Conservation (phyloP, 352 stramenopile genomes). For the Pythium biforme region DNA sequence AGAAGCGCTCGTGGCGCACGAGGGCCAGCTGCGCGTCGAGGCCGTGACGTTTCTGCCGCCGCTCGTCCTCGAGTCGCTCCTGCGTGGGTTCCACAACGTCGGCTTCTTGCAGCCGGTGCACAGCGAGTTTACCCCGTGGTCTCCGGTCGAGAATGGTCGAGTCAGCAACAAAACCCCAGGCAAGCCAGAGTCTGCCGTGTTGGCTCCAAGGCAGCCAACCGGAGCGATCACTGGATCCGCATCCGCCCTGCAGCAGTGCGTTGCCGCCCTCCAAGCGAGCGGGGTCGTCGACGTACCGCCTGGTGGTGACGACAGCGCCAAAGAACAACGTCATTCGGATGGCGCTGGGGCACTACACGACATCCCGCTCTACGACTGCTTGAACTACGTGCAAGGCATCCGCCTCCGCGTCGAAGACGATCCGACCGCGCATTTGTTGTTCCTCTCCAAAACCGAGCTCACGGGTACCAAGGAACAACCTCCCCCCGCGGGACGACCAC, state of each 20-base stretch:
- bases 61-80: constrained; percentile 64
- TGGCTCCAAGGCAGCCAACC: background rate
- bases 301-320: too few species aligned
- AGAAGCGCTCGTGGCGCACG: constrained; percentile 53
- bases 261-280: background rate
- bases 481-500: background rate
- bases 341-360: background rate
- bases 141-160: too few species aligned
- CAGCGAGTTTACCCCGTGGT: constrained; percentile 18
- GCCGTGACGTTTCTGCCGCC: constrained; percentile 57
- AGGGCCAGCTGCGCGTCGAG: constrained; percentile 65
- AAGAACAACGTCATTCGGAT: background rate
- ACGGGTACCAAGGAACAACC: background rate
- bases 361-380: constrained; percentile 11
- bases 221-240: background rate
- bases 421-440: constrained; percentile 23
- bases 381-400: constrained; percentile 5
- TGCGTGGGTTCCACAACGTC: constrained; percentile 58
- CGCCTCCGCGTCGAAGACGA: constrained; percentile 24
- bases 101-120: constrained; percentile 62
- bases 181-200: background rate
- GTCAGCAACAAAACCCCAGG: too few species aligned
- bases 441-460: constrained; percentile 13
- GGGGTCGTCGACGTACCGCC: too few species aligned
- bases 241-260: background rate